phyloP scores from a whole-genome alignment of 1,284 basidiomycete species.

The Sphagnurus paluster region DNA sequence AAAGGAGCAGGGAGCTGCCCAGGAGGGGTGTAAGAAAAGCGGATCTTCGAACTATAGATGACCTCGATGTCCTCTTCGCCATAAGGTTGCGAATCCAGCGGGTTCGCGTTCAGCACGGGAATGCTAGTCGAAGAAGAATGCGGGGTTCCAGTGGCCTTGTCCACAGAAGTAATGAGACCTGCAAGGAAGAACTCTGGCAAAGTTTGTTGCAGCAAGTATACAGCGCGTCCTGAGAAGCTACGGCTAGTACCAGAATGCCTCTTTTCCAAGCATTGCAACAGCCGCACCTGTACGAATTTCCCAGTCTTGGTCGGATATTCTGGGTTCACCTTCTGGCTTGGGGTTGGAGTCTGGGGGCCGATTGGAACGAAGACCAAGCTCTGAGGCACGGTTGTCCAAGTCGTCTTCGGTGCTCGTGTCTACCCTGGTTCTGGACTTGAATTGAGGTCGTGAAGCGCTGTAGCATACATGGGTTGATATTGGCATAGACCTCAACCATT shows the following conservation, averaged over 20 bases:
- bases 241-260: constrained; percentile 32
- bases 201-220: constrained; percentile 65
- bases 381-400: constrained; percentile 17
- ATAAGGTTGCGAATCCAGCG: constrained; percentile 21
- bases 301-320: constrained; percentile 59
- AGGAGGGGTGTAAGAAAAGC: constrained; percentile 66
- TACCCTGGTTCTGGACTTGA: neutral
- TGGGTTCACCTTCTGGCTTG: constrained; percentile 23
- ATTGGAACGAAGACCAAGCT: constrained; percentile 33
- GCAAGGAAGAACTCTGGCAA: constrained; percentile 71
- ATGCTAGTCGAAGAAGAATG: constrained; percentile 22
- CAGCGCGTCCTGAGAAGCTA: constrained; percentile 57
- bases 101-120: constrained; percentile 25
- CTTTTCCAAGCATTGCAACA: constrained; percentile 11
- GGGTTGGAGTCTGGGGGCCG: constrained; percentile 31
- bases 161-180: constrained; percentile 61
- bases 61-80: constrained; percentile 35
- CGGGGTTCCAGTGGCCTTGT: constrained; percentile 41
- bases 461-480: neutral
- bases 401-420: neutral
- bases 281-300: constrained; percentile 60
- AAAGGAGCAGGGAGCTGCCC: constrained; percentile 64
- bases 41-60: constrained; percentile 57
- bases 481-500: constrained; percentile 3
- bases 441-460: neutral